Evolutionary conservation across 352 stramenopile species (phyloP).

Genomic region (Pythium periplocum): DNA sequence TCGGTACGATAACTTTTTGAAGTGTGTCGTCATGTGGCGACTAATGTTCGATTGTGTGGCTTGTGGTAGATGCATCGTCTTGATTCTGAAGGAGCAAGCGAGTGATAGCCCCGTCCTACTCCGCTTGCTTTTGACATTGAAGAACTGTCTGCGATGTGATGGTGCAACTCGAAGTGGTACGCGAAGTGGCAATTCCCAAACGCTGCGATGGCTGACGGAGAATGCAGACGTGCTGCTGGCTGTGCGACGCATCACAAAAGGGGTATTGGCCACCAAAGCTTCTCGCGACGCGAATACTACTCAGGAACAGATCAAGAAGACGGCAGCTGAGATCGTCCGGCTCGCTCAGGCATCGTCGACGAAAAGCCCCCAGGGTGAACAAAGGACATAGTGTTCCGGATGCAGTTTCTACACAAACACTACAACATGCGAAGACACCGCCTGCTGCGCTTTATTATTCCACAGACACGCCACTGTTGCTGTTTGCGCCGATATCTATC

Average conservation of each 20-base stretch:
- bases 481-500: constrained; percentile 74
- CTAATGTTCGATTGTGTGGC: too few species aligned
- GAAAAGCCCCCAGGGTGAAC: neutral
- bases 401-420: too few species aligned
- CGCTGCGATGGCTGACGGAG: constrained; percentile 21
- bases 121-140: constrained; percentile 48
- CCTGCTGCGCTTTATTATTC: constrained; percentile 9
- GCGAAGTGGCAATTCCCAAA: neutral
- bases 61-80: neutral
- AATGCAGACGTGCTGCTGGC: constrained; percentile 13
- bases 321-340: constrained; percentile 34
- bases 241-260: constrained; percentile 4
- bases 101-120: constrained; percentile 27
- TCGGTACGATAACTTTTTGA: too few species aligned
- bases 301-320: constrained; percentile 42
- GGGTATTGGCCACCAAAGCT: neutral
- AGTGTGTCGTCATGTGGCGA: too few species aligned
- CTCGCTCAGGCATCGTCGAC: constrained; percentile 9
- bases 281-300: constrained; percentile 4
- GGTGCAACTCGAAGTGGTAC: constrained; percentile 9
- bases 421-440: too few species aligned
- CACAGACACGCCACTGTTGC: constrained; percentile 20
- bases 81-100: neutral
- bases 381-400: too few species aligned
- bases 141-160: constrained; percentile 54